A percentile compares a stretch with the other conserved stretches of the same genome.
These are phyloP conservation scores for Rutstroemia sp. DNA, from an alignment of 2,329 filamentous ascomycete species.

Conservation along the genomic window DNA sequence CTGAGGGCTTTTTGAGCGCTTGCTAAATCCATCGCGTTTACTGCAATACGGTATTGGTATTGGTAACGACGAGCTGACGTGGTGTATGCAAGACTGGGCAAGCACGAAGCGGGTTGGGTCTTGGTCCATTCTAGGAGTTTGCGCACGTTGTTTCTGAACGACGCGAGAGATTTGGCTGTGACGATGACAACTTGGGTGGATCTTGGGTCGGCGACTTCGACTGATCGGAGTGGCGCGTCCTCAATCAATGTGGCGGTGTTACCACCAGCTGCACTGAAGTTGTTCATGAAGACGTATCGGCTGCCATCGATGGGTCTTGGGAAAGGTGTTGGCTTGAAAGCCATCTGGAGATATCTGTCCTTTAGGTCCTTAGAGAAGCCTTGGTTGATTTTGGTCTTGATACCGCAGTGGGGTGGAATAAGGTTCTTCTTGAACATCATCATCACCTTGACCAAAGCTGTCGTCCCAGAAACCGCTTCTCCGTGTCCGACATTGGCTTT, in stretches of 20 bases:
- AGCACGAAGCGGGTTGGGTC: slow-evolving; percentile 5
- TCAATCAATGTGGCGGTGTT: slow-evolving; percentile 20
- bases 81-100: slow-evolving; percentile 15
- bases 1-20: slow-evolving; percentile 3
- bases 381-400: slow-evolving; percentile 28
- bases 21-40: slow-evolving; percentile 34
- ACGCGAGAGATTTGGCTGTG: slow-evolving; percentile 6
- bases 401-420: slow-evolving; percentile 23
- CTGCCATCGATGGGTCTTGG: slow-evolving; percentile 30
- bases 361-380: slow-evolving; percentile 28
- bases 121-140: background rate
- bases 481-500: slow-evolving; percentile 11
- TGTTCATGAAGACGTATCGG: slow-evolving; percentile 38
- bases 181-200: slow-evolving; percentile 8
- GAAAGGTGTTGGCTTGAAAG: slow-evolving; percentile 15
- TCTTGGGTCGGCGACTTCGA: slow-evolving; percentile 1
- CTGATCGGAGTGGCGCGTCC: slow-evolving; percentile 13
- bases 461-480: slow-evolving; percentile 18
- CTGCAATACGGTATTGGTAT: slow-evolving; percentile 46
- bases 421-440: slow-evolving; percentile 22
- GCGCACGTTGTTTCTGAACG: slow-evolving; percentile 9
- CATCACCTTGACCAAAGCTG: slow-evolving; percentile 25
- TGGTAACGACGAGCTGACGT: slow-evolving; percentile 43
- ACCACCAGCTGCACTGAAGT: slow-evolving; percentile 35
- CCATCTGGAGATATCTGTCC: slow-evolving; percentile 27